Conservation (phyloP, 345 rosid species). For the Eutrema japonicum region DNA sequence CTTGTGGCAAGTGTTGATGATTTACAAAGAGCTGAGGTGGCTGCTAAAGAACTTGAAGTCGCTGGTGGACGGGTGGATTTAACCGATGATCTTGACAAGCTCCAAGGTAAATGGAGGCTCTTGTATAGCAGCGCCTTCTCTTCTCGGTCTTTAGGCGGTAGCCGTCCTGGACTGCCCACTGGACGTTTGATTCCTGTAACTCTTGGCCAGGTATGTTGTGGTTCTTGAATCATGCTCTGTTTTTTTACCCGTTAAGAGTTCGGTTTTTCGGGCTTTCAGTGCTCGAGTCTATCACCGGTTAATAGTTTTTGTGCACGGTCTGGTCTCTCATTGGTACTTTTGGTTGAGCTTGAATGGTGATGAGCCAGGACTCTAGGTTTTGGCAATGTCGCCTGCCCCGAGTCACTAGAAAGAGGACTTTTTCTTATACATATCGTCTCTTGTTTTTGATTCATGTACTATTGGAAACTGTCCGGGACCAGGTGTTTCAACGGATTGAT, state of each 20-base stretch:
- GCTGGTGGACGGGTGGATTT: constrained; percentile 74
- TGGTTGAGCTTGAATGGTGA: background rate
- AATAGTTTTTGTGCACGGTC: background rate
- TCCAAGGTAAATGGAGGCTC: constrained; percentile 93
- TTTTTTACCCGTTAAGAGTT: background rate
- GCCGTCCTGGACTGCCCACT: constrained; percentile 90
- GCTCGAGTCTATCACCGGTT: background rate
- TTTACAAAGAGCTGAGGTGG: constrained; percentile 63
- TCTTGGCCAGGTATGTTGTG: constrained; percentile 74
- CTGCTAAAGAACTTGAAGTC: constrained; percentile 77
- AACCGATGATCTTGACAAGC: constrained; percentile 54
- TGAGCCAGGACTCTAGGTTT: background rate
- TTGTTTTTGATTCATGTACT: background rate
- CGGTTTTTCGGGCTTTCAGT: background rate
- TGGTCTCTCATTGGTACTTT: background rate
- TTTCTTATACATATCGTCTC: background rate
- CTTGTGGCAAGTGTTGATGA: constrained; percentile 76
- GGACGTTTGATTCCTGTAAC: constrained; percentile 88
- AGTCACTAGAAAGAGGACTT: background rate
- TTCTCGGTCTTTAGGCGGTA: constrained; percentile 83
- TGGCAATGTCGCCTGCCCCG: background rate
- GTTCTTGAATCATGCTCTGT: background rate
- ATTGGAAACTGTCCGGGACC: background rate
- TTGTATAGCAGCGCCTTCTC: constrained; percentile 94
- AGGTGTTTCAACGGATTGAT: constrained; percentile 96